Conservation (phyloP, 1,284 basidiomycete species). For the Boletus smithii region DNA sequence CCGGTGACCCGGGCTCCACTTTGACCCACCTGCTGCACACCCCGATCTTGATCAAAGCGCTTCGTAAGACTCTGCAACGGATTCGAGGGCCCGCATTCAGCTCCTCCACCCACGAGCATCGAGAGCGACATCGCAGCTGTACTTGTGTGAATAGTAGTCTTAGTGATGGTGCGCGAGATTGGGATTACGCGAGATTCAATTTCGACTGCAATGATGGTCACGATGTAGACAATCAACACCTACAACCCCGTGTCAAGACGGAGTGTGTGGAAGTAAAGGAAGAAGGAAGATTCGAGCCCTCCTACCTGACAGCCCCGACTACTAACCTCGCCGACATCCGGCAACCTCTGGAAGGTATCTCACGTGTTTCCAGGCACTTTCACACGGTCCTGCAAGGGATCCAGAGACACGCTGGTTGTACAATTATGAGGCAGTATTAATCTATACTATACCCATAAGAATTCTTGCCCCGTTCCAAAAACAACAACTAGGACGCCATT, state of each 20-base stretch:
- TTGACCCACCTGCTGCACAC: conserved; percentile 64
- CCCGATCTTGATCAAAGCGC: conserved; percentile 73
- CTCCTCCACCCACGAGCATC: conserved; percentile 65
- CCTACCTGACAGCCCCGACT: too few relatives aligned
- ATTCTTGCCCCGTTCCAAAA: conserved; percentile 23
- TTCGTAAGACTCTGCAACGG: conserved; percentile 77
- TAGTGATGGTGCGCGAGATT: not conserved
- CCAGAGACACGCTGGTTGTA: conserved; percentile 14
- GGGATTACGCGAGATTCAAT: not conserved
- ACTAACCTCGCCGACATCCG: not conserved
- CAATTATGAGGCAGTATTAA: conserved; percentile 31
- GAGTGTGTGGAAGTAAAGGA: not conserved
- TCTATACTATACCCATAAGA: conserved; percentile 26
- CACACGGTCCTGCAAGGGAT: not conserved
- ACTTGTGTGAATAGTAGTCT: not conserved
- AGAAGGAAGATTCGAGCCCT: not conserved
- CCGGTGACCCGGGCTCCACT: conserved; percentile 11
- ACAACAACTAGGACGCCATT: conserved; percentile 6
- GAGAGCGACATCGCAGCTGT: conserved; percentile 62
- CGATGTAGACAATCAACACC: not conserved
- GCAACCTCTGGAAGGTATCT: conserved; percentile 7
- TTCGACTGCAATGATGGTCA: not conserved
- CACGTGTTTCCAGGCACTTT: conserved; percentile 19
- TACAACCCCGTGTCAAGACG: not conserved
- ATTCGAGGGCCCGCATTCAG: conserved; percentile 81